These are phyloP conservation scores for Mycena maculata DNA, from an alignment of 768 basidiomycete species.

Conservation along the genomic window DNA sequence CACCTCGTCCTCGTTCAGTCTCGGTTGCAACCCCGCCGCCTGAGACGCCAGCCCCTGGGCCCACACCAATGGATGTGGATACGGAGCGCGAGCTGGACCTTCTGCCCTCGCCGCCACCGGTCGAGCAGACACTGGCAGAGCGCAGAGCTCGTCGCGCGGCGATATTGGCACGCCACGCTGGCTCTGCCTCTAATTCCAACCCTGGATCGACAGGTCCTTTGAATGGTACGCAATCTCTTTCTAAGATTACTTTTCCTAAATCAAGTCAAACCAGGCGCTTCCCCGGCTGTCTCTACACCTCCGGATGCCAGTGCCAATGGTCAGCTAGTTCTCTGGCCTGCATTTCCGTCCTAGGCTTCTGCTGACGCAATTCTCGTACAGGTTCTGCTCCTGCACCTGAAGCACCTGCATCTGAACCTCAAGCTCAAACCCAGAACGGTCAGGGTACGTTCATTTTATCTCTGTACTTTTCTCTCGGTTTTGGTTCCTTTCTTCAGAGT, in stretches of 20 bases:
- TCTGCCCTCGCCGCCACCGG: constrained; percentile 62
- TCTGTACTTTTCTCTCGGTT: not conserved
- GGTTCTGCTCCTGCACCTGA: constrained; percentile 17
- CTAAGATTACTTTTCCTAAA: no score
- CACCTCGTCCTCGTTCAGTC: constrained; percentile 58
- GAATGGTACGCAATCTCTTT: constrained; percentile 45
- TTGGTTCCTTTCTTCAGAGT: no score
- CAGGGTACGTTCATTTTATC: constrained; percentile 21
- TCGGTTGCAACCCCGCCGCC: constrained; percentile 42
- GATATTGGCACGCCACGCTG: constrained; percentile 70
- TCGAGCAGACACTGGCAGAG: constrained; percentile 74
- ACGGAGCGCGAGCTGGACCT: constrained; percentile 68
- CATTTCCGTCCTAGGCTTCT: not conserved
- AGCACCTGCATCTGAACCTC: constrained; percentile 6
- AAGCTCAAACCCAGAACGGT: constrained; percentile 20
- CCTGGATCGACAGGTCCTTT: constrained; percentile 80
- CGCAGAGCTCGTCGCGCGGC: constrained; percentile 80
- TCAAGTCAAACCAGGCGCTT: no score
- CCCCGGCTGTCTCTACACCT: constrained; percentile 14
- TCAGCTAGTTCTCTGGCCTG: constrained; percentile 1
- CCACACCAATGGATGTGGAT: constrained; percentile 47
- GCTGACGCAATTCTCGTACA: not conserved
- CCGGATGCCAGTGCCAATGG: constrained; percentile 1
- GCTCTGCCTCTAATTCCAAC: constrained; percentile 63
- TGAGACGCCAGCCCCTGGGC: constrained; percentile 38